phyloP scores from a whole-genome alignment of 768 basidiomycete species.

The Lyophyllum shimeji region DNA sequence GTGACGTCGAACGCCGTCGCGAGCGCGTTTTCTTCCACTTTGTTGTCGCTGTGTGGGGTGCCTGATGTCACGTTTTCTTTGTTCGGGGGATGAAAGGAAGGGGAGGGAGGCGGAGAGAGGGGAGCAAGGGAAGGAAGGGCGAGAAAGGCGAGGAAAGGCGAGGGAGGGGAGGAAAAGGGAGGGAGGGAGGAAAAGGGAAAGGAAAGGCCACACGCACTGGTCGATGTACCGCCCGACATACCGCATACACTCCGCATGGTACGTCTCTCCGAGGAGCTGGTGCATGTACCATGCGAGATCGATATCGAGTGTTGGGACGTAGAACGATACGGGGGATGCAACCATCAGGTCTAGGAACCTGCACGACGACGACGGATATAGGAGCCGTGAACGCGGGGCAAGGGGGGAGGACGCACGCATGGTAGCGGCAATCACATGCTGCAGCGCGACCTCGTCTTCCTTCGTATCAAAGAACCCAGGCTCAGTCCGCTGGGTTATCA shows the following conservation, averaged over 20 bases:
- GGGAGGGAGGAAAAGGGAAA: no score
- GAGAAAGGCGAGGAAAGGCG: no score
- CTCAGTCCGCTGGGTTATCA: slow-evolving; percentile 53
- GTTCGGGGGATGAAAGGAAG: no score
- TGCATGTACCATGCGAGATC: slow-evolving; percentile 79
- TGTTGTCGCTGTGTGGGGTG: slow-evolving; percentile 44
- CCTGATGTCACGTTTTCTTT: no score
- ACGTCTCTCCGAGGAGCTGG: no score
- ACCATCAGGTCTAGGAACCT: slow-evolving; percentile 60
- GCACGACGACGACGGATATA: no score
- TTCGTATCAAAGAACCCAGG: slow-evolving; percentile 37
- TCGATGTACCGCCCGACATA: slow-evolving; percentile 42
- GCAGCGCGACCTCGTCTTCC: slow-evolving; percentile 39
- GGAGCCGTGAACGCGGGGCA: no score
- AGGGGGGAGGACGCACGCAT: slow-evolving; percentile 36
- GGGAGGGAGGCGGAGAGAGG: no score
- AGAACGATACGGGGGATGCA: slow-evolving; percentile 38
- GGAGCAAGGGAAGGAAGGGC: no score
- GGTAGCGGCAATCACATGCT: slow-evolving; percentile 57
- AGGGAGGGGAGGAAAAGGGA: no score
- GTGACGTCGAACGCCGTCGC: slow-evolving; percentile 47
- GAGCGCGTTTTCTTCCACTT: slow-evolving; percentile 44
- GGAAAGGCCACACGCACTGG: slow-evolving; percentile 36
- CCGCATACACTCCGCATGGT: slow-evolving; percentile 37
- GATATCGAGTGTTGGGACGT: slow-evolving; percentile 68